Evolutionary conservation across 345 rosid genomes (phyloP).

Genomic region (Xanthoceras sorbifolium): DNA sequence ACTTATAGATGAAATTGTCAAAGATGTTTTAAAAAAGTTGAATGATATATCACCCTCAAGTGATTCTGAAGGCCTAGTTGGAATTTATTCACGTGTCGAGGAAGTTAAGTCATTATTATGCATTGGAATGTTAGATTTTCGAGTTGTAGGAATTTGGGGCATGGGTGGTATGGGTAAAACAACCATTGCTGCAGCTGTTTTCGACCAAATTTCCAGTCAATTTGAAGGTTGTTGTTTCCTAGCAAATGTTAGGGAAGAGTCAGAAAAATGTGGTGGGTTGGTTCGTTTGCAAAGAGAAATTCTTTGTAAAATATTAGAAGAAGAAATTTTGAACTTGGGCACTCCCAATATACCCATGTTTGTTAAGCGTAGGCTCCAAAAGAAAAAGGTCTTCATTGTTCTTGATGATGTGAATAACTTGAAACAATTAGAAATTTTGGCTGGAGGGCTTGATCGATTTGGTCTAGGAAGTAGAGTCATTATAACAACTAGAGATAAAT

Average conservation of each 20-base stretch:
- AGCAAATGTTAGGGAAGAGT: not conserved
- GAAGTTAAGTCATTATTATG: not conserved
- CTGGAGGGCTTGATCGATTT: not conserved
- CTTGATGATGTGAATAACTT: not conserved
- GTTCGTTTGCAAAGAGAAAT: not conserved
- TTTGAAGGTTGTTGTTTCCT: not conserved
- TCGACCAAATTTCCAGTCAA: not conserved
- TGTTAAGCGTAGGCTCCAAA: not conserved
- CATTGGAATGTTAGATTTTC: not conserved
- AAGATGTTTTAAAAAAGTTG: not conserved
- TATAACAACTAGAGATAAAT: not conserved
- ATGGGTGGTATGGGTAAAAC: slow-evolving; percentile 8
- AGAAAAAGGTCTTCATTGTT: not conserved
- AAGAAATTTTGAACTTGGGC: not conserved
- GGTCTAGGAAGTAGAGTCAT: not conserved
- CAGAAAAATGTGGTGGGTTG: not conserved
- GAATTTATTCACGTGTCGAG: not conserved
- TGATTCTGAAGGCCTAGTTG: not conserved
- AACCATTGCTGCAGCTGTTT: not conserved
- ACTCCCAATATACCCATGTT: not conserved
- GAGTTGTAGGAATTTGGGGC: not conserved
- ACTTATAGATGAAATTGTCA: not conserved
- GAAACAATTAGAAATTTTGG: not conserved
- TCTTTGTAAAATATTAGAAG: not conserved
- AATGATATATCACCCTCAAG: not conserved